phyloP scores from a whole-genome alignment of 257 asterid species.

The Vinca minor region DNA sequence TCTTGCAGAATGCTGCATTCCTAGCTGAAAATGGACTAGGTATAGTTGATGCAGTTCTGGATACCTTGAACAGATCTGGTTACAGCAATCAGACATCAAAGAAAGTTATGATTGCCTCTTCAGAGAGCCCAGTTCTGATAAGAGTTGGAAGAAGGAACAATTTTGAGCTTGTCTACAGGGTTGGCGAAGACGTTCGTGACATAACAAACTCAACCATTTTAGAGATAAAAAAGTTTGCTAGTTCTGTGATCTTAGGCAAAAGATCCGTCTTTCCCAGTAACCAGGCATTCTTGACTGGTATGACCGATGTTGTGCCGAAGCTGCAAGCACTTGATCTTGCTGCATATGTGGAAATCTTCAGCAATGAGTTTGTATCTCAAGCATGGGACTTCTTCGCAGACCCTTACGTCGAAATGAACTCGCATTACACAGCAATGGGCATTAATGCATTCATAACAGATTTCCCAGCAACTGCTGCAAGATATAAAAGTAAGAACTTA shows the following conservation, averaged over 20 bases:
- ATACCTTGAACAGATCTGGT: slow-evolving; percentile 43
- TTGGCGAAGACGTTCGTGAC: slow-evolving; percentile 45
- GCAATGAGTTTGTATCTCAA: slow-evolving; percentile 73
- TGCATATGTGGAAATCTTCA: slow-evolving; percentile 51
- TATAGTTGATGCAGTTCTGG: slow-evolving; percentile 52
- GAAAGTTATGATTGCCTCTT: slow-evolving; percentile 56
- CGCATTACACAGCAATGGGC: slow-evolving; percentile 15
- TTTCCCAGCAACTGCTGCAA: slow-evolving; percentile 66
- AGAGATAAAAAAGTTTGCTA: slow-evolving; percentile 53
- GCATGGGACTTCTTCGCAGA: slow-evolving; percentile 87
- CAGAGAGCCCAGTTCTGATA: slow-evolving; percentile 53
- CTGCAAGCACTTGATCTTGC: slow-evolving; percentile 42
- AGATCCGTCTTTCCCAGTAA: slow-evolving; percentile 41
- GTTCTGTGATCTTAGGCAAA: slow-evolving; percentile 54
- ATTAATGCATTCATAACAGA: slow-evolving; percentile 54
- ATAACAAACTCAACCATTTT: slow-evolving; percentile 49
- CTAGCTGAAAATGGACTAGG: slow-evolving; percentile 60
- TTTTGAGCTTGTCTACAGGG: slow-evolving; percentile 62
- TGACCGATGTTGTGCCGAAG: slow-evolving; percentile 45
- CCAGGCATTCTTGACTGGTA: slow-evolving; percentile 19
- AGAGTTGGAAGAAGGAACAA: slow-evolving; percentile 34
- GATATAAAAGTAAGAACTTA: slow-evolving; percentile 58
- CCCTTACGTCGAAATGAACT: slow-evolving; percentile 58
- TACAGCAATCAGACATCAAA: slow-evolving; percentile 39
- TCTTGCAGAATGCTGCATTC: slow-evolving; percentile 65